Evolutionary conservation across 208 protist species (phyloP).

Genomic region (Trypanosoma vivax): DNA sequence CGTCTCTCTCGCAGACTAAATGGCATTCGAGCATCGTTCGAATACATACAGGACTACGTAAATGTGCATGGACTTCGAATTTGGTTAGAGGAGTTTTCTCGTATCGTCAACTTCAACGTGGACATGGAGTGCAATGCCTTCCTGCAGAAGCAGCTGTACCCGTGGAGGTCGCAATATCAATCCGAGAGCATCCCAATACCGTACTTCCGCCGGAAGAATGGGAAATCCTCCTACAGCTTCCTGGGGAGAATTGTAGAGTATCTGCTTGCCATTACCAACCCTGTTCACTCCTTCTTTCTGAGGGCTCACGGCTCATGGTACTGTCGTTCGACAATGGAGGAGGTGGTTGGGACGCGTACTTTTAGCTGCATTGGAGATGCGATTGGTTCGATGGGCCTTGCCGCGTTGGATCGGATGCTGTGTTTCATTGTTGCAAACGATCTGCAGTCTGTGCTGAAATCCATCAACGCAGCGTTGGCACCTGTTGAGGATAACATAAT

Average conservation of each 20-base stretch:
- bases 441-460: conserved; percentile 54
- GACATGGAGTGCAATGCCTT: conserved; percentile 96
- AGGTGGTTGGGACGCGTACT: conserved; percentile 81
- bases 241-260: conserved; percentile 91
- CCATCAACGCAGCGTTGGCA: conserved; percentile 20
- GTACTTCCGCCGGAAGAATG: conserved; percentile 55
- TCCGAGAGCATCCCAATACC: conserved; percentile 92
- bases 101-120: conserved; percentile 95
- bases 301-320: conserved; percentile 85
- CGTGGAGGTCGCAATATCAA: conserved; percentile 88
- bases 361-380: conserved; percentile 79
- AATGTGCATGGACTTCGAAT: conserved; percentile 95
- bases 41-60: conserved; percentile 98
- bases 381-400: conserved; percentile 73
- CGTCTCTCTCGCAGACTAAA: conserved; percentile 70
- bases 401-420: conserved; percentile 82
- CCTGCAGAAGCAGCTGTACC: conserved; percentile 89
- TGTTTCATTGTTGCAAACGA: conserved; percentile 91
- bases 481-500: conserved; percentile 13
- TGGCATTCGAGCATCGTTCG: conserved; percentile 91
- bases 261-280: conserved; percentile 84
- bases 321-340: conserved; percentile 30
- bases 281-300: conserved; percentile 71
- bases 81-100: conserved; percentile 95
- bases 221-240: conserved; percentile 54